A percentile compares a stretch with the other conserved stretches of the same genome.
Evolutionary conservation across 192 early-diverging fungal genomes (phyloP).

Genomic region (Helicostylum pulchrum): DNA sequence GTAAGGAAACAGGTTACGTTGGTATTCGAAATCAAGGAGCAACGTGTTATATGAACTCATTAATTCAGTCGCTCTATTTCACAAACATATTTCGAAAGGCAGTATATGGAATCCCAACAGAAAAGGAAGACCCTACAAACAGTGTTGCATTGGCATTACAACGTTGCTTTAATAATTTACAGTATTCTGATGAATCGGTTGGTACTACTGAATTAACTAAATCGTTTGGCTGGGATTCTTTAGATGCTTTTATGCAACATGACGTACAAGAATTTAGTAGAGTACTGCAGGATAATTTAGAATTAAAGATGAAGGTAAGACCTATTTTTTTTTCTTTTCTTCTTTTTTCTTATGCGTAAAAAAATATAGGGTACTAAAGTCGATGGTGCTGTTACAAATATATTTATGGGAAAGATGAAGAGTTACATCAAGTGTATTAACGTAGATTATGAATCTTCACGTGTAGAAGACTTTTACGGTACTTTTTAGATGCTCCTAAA

Average conservation of each 20-base stretch:
- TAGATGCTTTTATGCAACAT: slow-evolving; percentile 96
- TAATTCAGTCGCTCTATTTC: slow-evolving; percentile 92
- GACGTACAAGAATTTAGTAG: slow-evolving; percentile 98
- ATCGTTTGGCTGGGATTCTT: slow-evolving; percentile 97
- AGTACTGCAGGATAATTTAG: slow-evolving; percentile 94
- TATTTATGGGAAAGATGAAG: slow-evolving; percentile 97
- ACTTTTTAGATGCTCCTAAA: no score
- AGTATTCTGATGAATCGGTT: slow-evolving; percentile 68
- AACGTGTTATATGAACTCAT: slow-evolving; percentile 98
- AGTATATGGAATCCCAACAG: slow-evolving; percentile 90
- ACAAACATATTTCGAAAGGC: slow-evolving; percentile 92
- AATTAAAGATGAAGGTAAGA: slow-evolving; percentile 92
- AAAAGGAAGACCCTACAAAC: slow-evolving; percentile 82
- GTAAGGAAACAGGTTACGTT: slow-evolving; percentile 84
- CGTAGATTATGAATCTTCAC: slow-evolving; percentile 91
- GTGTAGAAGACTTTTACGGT: slow-evolving; percentile 93
- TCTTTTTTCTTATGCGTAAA: no score
- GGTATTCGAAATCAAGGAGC: slow-evolving; percentile 98
- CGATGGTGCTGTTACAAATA: slow-evolving; percentile 82
- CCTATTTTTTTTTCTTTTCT: not conserved
- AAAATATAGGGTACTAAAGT: slow-evolving; percentile 82
- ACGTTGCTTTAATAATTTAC: slow-evolving; percentile 89
- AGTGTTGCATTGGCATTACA: slow-evolving; percentile 90
- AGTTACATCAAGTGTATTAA: slow-evolving; percentile 94
- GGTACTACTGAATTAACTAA: slow-evolving; percentile 92